Base-by-base conservation (phyloP, 2,329 filamentous ascomycete species). In the Grosmannia clavigera region DNA sequence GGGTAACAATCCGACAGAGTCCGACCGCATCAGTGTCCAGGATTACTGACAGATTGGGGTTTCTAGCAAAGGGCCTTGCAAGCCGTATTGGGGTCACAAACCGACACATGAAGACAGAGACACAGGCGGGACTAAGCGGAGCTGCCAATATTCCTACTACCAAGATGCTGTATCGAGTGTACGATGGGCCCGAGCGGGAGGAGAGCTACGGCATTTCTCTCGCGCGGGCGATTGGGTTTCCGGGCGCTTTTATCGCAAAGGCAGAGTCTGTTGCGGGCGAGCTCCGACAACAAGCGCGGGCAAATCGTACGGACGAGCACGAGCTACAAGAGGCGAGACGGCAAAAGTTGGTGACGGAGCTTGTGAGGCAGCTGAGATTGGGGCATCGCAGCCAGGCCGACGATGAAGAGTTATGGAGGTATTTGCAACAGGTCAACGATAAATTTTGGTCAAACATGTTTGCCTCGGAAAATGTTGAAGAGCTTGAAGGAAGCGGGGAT, bases 151-250 rank as follows among this genome's bases (percentile, higher is more conserved):
- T 74, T 3, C 75, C 76, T 1, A 83, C 81, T 43, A 88, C 96
- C 74, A 89, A 81, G 0, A 96, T 97, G 91, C 76, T 94, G 0
- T 97, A 97, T 73, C 92, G 85, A 64, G 81, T 96, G 46, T 78
- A 82, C 0, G 80, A 86, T 16, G 92, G 94, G 0, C 82, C 81
- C 0, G 81, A 89, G 1, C 74, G 82, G 60, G 84, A 90, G 59
- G 76, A 83, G 54, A 84, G 90, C 65, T 99, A 99, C 67, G 94
- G 94, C 0, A 80, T 96, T n/a, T 79, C 85, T 0, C 78, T 96
- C 3, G 91, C 92, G 0, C 82, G 83, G 38, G 81, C 90, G 0
- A 78, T 94, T 29, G 85, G 87, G 0, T 79, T 96, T 7, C 90
- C 92, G 0, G 70, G 78, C 0, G 72, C 73, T 1, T 82, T 96